phyloP scores from a whole-genome alignment of 495 filamentous ascomycete genomes.

The Rhypophila decipiens region DNA sequence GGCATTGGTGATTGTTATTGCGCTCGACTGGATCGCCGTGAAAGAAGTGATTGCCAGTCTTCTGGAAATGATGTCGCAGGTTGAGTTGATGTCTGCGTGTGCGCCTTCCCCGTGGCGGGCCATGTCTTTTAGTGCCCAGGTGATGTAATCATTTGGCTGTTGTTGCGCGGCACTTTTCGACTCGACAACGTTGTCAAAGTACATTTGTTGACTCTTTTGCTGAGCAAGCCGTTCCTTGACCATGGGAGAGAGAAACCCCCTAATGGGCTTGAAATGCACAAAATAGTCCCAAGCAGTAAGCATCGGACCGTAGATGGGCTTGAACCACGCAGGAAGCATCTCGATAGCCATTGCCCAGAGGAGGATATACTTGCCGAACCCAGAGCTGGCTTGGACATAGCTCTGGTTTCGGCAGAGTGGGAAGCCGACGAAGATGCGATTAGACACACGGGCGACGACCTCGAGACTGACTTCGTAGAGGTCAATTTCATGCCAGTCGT shows the following conservation, averaged over 20 bases:
- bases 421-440: constrained; percentile 39
- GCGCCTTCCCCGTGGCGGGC: constrained; percentile 17
- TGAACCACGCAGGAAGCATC: constrained; percentile 30
- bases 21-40: constrained; percentile 41
- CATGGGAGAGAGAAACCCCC: constrained; percentile 24
- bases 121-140: constrained; percentile 30
- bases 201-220: no score
- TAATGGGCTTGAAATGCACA: constrained; percentile 16
- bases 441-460: constrained; percentile 36
- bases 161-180: neutral
- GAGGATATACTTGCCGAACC: constrained; percentile 34
- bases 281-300: constrained; percentile 25
- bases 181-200: no score
- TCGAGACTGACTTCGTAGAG: constrained; percentile 34
- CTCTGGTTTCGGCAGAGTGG: constrained; percentile 38
- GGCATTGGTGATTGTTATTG: constrained; percentile 37
- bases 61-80: constrained; percentile 20
- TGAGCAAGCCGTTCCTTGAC: constrained; percentile 18
- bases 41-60: constrained; percentile 37
- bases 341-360: constrained; percentile 28
- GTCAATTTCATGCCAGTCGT: constrained; percentile 32
- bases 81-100: constrained; percentile 12
- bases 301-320: constrained; percentile 26
- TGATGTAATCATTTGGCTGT: constrained; percentile 28
- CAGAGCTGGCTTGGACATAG: constrained; percentile 32